A percentile compares a stretch with the other conserved stretches of the same genome.
These are phyloP conservation scores for Arthrobotrys musiformis DNA, from an alignment of 2,329 filamentous ascomycete species.

Conservation along the genomic window DNA sequence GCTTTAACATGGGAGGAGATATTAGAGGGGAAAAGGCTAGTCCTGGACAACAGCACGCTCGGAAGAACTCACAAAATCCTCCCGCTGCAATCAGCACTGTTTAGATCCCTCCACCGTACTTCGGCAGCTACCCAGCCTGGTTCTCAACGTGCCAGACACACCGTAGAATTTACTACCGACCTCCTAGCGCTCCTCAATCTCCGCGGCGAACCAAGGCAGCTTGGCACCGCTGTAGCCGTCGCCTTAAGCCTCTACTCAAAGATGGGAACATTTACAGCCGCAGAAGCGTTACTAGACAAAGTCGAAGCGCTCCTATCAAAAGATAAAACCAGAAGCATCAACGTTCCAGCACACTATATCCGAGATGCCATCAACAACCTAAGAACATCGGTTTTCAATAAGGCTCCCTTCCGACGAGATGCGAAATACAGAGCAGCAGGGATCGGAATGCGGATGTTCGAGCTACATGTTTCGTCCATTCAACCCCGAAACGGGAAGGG, in stretches of 20 bases:
- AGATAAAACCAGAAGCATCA: neutral
- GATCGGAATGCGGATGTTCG: slow-evolving; percentile 21
- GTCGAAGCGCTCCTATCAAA: neutral
- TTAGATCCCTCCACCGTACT: slow-evolving; percentile 28
- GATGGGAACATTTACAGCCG: slow-evolving; percentile 18
- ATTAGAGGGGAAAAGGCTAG: slow-evolving; percentile 39
- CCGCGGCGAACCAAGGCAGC: slow-evolving; percentile 4
- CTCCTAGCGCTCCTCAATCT: slow-evolving; percentile 23
- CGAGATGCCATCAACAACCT: slow-evolving; percentile 2
- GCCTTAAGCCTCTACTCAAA: slow-evolving; percentile 11
- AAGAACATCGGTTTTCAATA: neutral
- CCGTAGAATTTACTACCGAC: slow-evolving; percentile 12
- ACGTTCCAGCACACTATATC: neutral
- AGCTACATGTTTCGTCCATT: neutral
- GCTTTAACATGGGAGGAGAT: slow-evolving; percentile 50
- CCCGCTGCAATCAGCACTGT: slow-evolving; percentile 21
- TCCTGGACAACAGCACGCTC: slow-evolving; percentile 13
- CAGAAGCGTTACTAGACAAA: slow-evolving; percentile 23
- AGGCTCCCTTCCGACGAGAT: neutral
- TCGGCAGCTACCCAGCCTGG: neutral
- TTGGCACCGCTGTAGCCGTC: slow-evolving; percentile 13
- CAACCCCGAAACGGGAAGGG: neutral
- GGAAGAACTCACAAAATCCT: slow-evolving; percentile 5
- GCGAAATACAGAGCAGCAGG: slow-evolving; percentile 15
- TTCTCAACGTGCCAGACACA: neutral